Percentiles rank a stretch among this genome's conserved stretches.
Conservation (phyloP, 2,329 filamentous ascomycete species). For the Pleoardoris graminearum region DNA sequence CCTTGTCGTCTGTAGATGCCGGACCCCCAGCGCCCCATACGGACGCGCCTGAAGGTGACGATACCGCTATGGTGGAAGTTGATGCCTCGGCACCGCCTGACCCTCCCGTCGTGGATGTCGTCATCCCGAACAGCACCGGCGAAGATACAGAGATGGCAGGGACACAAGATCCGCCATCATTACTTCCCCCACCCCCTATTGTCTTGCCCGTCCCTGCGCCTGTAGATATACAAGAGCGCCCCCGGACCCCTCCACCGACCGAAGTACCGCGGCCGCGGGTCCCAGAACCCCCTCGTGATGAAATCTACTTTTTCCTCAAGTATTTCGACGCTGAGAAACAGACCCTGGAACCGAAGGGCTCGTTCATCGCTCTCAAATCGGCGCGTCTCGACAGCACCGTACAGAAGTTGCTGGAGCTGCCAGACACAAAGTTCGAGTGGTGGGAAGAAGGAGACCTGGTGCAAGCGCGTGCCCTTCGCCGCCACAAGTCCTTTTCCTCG, state of each 20-base stretch:
- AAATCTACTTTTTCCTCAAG: slow-evolving; percentile 49
- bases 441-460: slow-evolving; percentile 53
- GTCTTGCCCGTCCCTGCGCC: slow-evolving; percentile 21
- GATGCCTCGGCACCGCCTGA: slow-evolving; percentile 19
- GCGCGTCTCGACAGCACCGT: slow-evolving; percentile 42
- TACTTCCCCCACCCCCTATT: slow-evolving; percentile 24
- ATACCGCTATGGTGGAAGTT: slow-evolving; percentile 33
- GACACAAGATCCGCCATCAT: slow-evolving; percentile 32
- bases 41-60: slow-evolving; percentile 9
- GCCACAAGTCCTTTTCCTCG: slow-evolving; percentile 38
- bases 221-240: slow-evolving; percentile 11
- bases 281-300: slow-evolving; percentile 33
- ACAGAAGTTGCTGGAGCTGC: slow-evolving; percentile 31
- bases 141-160: slow-evolving; percentile 44
- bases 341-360: slow-evolving; percentile 37
- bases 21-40: slow-evolving; percentile 2
- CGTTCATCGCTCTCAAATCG: slow-evolving; percentile 34
- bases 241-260: slow-evolving; percentile 19
- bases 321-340: slow-evolving; percentile 45
- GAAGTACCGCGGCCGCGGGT: slow-evolving; percentile 14
- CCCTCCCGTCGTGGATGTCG: slow-evolving; percentile 27
- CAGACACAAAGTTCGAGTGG: slow-evolving; percentile 51
- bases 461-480: slow-evolving; percentile 32
- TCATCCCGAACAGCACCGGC: slow-evolving; percentile 17
- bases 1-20: slow-evolving; percentile 9